These are phyloP conservation scores for Brachypodium distachyon DNA, from an alignment of 202 grass and related monocot species.

Conservation along the genomic window DNA sequence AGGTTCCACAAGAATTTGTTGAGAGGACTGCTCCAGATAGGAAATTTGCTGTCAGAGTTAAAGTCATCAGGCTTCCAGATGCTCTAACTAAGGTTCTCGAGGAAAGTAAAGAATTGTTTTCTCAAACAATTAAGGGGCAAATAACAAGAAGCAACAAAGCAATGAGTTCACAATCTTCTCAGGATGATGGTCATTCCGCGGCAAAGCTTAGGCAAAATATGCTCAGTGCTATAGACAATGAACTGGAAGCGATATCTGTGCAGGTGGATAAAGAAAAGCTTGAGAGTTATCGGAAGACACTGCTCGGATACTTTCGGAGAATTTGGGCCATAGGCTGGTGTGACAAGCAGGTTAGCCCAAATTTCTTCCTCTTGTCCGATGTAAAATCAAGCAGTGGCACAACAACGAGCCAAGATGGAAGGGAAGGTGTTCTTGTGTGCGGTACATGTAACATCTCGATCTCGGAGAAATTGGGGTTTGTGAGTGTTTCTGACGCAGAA, in stretches of 20 bases:
- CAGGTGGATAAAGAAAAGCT: constrained; percentile 38
- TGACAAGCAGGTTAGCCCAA: constrained; percentile 46
- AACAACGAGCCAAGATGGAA: neutral
- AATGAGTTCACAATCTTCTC: neutral
- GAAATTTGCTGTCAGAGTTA: constrained; percentile 37
- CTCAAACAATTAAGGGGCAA: constrained; percentile 32
- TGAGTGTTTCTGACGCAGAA: constrained; percentile 7
- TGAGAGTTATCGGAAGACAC: constrained; percentile 31
- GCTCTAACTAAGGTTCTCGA: constrained; percentile 40
- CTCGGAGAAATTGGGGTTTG: constrained; percentile 39
- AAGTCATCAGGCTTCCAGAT: constrained; percentile 43
- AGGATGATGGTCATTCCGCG: constrained; percentile 23
- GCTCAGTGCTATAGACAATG: constrained; percentile 38
- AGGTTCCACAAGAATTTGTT: constrained; percentile 4
- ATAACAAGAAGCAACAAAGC: constrained; percentile 11
- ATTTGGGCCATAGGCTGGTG: constrained; percentile 42
- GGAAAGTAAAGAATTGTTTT: constrained; percentile 37
- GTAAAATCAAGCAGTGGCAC: neutral
- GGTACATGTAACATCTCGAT: constrained; percentile 40
- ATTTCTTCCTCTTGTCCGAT: constrained; percentile 41
- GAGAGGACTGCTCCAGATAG: constrained; percentile 48
- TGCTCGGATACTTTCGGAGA: constrained; percentile 36
- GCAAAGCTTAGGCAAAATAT: constrained; percentile 24
- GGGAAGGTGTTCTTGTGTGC: constrained; percentile 22
- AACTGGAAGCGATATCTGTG: constrained; percentile 21